phyloP scores from a whole-genome alignment of 257 asterid species.

The Solanum pennellii region DNA sequence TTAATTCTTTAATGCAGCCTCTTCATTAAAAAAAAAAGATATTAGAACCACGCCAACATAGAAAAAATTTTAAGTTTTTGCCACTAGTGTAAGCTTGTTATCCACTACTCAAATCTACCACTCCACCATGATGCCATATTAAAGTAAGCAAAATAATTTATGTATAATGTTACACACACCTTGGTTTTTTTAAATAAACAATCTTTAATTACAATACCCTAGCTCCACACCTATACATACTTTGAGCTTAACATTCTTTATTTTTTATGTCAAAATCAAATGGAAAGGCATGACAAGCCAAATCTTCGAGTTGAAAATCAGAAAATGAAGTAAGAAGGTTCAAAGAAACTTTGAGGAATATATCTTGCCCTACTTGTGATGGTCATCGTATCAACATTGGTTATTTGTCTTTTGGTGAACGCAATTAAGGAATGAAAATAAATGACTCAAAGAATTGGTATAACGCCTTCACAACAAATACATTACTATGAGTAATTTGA shows the following conservation, averaged over 20 bases:
- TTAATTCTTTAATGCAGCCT: no score
- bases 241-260: not conserved
- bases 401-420: not conserved
- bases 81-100: no score
- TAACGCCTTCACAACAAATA: no score
- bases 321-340: not conserved
- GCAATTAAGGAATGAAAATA: conserved; percentile 1
- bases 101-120: no score
- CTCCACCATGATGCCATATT: no score
- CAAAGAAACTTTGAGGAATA: not conserved
- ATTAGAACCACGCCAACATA: no score
- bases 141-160: no score
- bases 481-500: no score
- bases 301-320: conserved; percentile 5
- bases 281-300: not conserved
- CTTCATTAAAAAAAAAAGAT: no score
- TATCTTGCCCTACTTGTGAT: not conserved
- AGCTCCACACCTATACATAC: not conserved
- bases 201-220: not conserved
- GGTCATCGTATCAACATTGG: not conserved
- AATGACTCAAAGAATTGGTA: no score
- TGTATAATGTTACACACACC: no score
- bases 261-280: not conserved
- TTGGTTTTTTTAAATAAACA: not conserved
- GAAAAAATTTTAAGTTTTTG: no score